phyloP scores from a whole-genome alignment of 176 grass and related monocot species.

The Otatea glauca region DNA sequence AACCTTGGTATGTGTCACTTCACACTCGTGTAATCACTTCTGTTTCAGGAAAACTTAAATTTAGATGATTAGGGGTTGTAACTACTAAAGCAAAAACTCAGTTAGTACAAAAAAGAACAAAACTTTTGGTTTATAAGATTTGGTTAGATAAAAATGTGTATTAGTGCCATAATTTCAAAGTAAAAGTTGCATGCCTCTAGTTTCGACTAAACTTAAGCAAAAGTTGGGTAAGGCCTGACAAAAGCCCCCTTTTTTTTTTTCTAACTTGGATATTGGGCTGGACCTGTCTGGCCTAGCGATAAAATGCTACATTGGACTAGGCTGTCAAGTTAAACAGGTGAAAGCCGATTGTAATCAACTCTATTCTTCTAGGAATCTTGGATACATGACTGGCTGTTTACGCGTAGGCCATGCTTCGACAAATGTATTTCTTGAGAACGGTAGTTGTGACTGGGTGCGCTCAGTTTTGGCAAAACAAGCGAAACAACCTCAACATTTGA shows the following conservation, averaged over 20 bases:
- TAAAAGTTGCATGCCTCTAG: neutral
- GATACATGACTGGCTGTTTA: neutral
- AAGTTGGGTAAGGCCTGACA: neutral
- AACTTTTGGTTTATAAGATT: neutral
- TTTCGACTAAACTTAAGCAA: neutral
- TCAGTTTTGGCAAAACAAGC: constrained; percentile 20
- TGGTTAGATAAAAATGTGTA: neutral
- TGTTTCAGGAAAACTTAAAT: neutral
- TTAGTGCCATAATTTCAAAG: neutral
- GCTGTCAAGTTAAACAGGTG: constrained; percentile 3
- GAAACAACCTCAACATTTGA: neutral
- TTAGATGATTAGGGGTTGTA: neutral
- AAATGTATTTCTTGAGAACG: neutral
- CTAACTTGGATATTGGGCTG: neutral
- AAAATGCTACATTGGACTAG: neutral
- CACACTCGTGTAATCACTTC: neutral
- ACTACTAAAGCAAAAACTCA: neutral
- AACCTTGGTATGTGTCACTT: neutral
- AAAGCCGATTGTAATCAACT: neutral
- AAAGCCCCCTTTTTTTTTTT: neutral
- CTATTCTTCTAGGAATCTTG: neutral
- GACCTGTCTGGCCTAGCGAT: neutral
- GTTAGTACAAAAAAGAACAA: neutral
- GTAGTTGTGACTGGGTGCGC: neutral
- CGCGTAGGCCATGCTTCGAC: neutral